Evolutionary conservation across 164 flowering plant species (phyloP).

Genomic region (Taxillus chinensis): DNA sequence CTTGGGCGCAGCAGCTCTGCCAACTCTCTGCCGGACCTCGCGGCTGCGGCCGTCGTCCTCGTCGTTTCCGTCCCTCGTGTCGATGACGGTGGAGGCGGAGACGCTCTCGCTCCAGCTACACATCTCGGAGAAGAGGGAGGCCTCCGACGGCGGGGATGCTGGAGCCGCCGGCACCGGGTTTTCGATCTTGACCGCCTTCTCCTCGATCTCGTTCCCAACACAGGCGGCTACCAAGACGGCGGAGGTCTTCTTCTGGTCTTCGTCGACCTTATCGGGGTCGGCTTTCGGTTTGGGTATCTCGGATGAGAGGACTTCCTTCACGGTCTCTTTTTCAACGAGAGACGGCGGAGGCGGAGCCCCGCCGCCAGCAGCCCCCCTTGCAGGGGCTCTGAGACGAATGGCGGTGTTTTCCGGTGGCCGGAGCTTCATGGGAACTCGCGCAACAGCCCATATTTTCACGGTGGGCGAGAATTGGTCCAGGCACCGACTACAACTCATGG

Average conservation of each 20-base stretch:
- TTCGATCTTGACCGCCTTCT: not conserved
- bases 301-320: not conserved
- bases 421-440: not conserved
- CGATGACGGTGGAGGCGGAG: not conserved
- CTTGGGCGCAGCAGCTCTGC: not conserved
- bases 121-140: not conserved
- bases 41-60: too few relatives aligned
- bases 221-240: not conserved
- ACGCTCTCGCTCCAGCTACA: slow-evolving; percentile 1
- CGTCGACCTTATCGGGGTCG: not conserved
- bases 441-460: not conserved
- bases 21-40: not conserved
- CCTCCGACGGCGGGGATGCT: not conserved
- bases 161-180: not conserved
- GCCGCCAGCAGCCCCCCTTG: too few relatives aligned
- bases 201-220: not conserved
- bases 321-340: not conserved
- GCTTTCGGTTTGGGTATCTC: not conserved
- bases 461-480: too few relatives aligned
- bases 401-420: not conserved
- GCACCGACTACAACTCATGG: too few relatives aligned
- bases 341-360: not conserved
- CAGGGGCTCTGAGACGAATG: not conserved
- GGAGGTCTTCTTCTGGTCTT: not conserved
- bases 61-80: not conserved